Evolutionary conservation across 208 protist species (phyloP).

Genomic region (Strigomonas oncopelti): DNA sequence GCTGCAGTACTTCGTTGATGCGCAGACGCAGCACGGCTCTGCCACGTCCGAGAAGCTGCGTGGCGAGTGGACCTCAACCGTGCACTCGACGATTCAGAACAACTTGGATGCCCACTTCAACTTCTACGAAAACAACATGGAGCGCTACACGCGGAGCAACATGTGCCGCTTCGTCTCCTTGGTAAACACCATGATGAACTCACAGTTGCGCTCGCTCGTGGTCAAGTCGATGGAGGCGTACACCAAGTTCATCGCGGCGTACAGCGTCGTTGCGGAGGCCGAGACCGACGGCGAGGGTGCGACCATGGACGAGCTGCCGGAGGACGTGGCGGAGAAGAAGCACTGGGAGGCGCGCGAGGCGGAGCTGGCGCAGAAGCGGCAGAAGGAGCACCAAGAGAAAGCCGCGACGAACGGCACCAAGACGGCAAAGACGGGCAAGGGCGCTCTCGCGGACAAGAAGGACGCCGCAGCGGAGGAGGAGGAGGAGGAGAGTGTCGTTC

Average conservation of each 20-base stretch:
- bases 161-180: slow-evolving; percentile 89
- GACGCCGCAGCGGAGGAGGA: background rate
- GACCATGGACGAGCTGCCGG: slow-evolving; percentile 54
- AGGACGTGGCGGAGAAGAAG: slow-evolving; percentile 57
- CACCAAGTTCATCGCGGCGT: slow-evolving; percentile 64
- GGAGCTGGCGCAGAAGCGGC: slow-evolving; percentile 16
- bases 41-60: slow-evolving; percentile 73
- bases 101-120: slow-evolving; percentile 91
- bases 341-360: slow-evolving; percentile 60
- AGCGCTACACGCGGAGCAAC: slow-evolving; percentile 72
- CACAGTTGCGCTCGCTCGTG: slow-evolving; percentile 79
- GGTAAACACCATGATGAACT: slow-evolving; percentile 89
- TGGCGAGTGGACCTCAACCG: slow-evolving; percentile 89
- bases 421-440: slow-evolving; percentile 11
- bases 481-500: slow-evolving; percentile 18
- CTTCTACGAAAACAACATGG: slow-evolving; percentile 91
- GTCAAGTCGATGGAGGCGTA: slow-evolving; percentile 77
- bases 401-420: slow-evolving; percentile 12
- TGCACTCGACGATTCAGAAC: slow-evolving; percentile 90
- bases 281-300: slow-evolving; percentile 26
- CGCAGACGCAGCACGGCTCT: slow-evolving; percentile 56
- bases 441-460: slow-evolving; percentile 5
- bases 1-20: slow-evolving; percentile 64
- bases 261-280: slow-evolving; percentile 26
- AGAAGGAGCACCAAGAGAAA: slow-evolving; percentile 17